Evolutionary conservation across 2,329 filamentous ascomycete species (phyloP).

Genomic region (Harringtonia lauricola): DNA sequence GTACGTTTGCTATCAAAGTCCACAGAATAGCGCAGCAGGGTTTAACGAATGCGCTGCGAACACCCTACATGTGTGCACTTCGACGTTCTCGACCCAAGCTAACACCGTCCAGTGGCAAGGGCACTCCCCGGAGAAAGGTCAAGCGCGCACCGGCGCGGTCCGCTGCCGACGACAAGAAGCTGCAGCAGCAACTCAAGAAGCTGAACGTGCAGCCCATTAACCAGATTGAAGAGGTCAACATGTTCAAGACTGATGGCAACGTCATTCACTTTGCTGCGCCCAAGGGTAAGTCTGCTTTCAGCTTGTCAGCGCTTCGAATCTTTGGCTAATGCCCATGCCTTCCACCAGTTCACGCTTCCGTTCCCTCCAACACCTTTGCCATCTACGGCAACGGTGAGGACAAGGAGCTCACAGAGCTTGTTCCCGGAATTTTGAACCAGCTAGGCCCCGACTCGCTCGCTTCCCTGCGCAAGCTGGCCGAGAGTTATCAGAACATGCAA

Average conservation of each 20-base stretch:
- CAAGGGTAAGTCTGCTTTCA: constrained; percentile 61
- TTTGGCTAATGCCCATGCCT: constrained; percentile 1
- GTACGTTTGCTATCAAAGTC: constrained; percentile 13
- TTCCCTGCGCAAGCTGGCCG: constrained; percentile 93
- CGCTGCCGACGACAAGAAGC: constrained; percentile 98
- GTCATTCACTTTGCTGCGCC: constrained; percentile 98
- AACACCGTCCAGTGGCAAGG: constrained; percentile 62
- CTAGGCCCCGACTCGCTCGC: constrained; percentile 96
- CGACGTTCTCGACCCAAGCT: too few species aligned
- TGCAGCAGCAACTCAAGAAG: constrained; percentile 96
- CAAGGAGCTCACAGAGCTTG: constrained; percentile 99
- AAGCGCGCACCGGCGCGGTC: constrained; percentile 94
- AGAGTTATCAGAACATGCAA: constrained; percentile 99
- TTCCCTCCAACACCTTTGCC: constrained; percentile 97
- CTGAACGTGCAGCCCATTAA: constrained; percentile 99
- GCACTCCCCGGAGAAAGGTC: constrained; percentile 92
- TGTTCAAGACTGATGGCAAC: constrained; percentile 99
- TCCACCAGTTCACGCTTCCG: constrained; percentile 80
- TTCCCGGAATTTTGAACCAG: constrained; percentile 98
- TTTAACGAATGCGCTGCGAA: not conserved
- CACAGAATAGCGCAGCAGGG: not conserved
- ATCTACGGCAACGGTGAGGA: constrained; percentile 98
- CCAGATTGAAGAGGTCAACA: constrained; percentile 99
- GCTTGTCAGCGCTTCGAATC: too few species aligned
- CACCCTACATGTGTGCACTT: too few species aligned